Evolutionary conservation across 805 yeast genomes (phyloP).

Genomic region (Kuraishia piskuri): DNA sequence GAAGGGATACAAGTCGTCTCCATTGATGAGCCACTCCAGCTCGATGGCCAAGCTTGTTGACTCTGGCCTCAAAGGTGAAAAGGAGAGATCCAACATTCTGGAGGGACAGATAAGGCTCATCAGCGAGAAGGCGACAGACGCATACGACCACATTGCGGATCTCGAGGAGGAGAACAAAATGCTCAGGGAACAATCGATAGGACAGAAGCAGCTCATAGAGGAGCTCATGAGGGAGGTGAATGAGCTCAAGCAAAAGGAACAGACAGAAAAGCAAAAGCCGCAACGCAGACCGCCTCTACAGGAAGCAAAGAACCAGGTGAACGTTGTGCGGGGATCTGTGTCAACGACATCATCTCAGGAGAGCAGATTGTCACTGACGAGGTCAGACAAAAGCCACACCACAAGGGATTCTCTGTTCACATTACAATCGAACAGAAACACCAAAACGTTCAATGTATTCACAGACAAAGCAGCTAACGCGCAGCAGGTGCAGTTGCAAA

Average conservation of each 20-base stretch:
- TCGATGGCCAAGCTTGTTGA: background rate
- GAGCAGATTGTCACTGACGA: background rate
- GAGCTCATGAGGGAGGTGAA: background rate
- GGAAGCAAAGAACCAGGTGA: background rate
- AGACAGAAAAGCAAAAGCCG: background rate
- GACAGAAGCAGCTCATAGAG: background rate
- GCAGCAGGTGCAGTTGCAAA: background rate
- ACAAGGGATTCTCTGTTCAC: background rate
- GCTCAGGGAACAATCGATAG: constrained; percentile 1
- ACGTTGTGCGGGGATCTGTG: background rate
- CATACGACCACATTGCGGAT: background rate
- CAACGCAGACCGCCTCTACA: background rate
- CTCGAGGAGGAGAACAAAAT: constrained; percentile 1
- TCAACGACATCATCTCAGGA: background rate
- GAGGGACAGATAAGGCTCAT: background rate
- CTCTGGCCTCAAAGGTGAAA: background rate
- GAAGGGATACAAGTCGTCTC: background rate
- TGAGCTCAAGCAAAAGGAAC: background rate
- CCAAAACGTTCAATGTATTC: background rate
- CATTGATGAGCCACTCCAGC: background rate
- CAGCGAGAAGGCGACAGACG: background rate
- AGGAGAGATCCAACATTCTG: background rate
- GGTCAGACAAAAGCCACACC: background rate
- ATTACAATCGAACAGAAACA: background rate
- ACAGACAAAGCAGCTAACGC: background rate